Conservation (phyloP, 352 stramenopile genomes). For the Nothophytophthora sp. region DNA sequence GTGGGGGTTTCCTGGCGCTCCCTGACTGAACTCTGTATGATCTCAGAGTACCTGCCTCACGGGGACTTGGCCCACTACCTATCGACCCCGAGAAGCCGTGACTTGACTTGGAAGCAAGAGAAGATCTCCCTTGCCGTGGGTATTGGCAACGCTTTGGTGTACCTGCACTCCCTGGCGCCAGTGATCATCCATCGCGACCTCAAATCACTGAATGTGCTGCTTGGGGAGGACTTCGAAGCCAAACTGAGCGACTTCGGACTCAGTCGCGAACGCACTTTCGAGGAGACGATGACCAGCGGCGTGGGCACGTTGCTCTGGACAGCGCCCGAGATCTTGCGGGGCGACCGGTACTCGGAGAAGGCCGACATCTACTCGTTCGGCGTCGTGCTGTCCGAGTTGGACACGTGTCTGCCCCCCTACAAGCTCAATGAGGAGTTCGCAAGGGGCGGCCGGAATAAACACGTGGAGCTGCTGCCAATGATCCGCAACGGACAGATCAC, state of each 20-base stretch:
- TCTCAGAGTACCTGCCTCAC: conserved; percentile 26
- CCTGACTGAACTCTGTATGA: conserved; percentile 23
- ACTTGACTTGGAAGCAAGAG: conserved; percentile 5
- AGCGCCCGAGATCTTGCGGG: conserved; percentile 32
- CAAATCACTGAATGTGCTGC: conserved; percentile 50
- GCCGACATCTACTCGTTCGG: conserved; percentile 43
- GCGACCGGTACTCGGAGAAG: conserved; percentile 35
- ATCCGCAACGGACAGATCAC: conserved; percentile 20
- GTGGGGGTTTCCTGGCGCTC: conserved; percentile 24
- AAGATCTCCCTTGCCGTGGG: conserved; percentile 20
- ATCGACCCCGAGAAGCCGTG: conserved; percentile 1
- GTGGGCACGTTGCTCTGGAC: conserved; percentile 44
- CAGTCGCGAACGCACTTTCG: conserved; percentile 33
- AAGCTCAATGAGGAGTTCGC: conserved; percentile 5
- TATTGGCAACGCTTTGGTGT: conserved; percentile 25
- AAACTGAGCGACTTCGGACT: conserved; percentile 47
- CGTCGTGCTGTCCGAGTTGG: conserved; percentile 35
- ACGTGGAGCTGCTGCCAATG: conserved; percentile 8
- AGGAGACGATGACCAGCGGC: conserved; percentile 42
- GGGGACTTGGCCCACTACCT: conserved; percentile 22
- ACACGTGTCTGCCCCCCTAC: conserved; percentile 24
- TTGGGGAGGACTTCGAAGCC: conserved; percentile 32
- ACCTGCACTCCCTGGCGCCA: conserved; percentile 5
- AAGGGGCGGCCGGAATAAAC: conserved; percentile 5
- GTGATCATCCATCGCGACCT: conserved; percentile 50